phyloP scores from a whole-genome alignment of 169 alveolate genomes.

The Cryptosporidium bovis region DNA sequence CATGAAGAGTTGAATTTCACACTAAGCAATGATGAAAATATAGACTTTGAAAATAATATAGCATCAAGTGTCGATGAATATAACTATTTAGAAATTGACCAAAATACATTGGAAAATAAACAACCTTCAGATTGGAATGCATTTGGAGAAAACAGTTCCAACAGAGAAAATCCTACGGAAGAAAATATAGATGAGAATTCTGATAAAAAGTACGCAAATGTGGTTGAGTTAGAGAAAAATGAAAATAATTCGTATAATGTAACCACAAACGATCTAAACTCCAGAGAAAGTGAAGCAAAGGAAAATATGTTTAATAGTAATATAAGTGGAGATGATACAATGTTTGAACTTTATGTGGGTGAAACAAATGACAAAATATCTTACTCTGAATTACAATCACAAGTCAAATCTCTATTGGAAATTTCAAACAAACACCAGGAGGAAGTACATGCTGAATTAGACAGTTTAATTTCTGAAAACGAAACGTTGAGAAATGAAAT shows the following conservation, averaged over 20 bases:
- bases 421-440: slow-evolving; percentile 64
- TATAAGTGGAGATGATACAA: too few species aligned
- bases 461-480: slow-evolving; percentile 11
- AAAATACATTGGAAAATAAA: background rate
- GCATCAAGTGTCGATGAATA: slow-evolving; percentile 10
- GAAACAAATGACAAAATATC: background rate
- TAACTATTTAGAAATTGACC: background rate
- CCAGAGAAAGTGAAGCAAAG: too few species aligned
- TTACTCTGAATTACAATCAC: slow-evolving; percentile 32
- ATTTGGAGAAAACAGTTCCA: background rate
- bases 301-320: too few species aligned
- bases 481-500: slow-evolving; percentile 28
- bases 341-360: too few species aligned
- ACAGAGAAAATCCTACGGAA: background rate
- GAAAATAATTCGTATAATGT: background rate
- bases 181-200: background rate
- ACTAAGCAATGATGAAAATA: background rate
- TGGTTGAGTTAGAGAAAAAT: background rate
- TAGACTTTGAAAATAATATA: background rate
- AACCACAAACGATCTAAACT: too few species aligned
- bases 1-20: background rate
- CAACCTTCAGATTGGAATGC: background rate
- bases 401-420: slow-evolving; percentile 28
- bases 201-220: background rate
- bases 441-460: slow-evolving; percentile 62